These are phyloP conservation scores for Ordospora pajunii DNA, from an alignment of 371 early-diverging fungal species.

Conservation along the genomic window DNA sequence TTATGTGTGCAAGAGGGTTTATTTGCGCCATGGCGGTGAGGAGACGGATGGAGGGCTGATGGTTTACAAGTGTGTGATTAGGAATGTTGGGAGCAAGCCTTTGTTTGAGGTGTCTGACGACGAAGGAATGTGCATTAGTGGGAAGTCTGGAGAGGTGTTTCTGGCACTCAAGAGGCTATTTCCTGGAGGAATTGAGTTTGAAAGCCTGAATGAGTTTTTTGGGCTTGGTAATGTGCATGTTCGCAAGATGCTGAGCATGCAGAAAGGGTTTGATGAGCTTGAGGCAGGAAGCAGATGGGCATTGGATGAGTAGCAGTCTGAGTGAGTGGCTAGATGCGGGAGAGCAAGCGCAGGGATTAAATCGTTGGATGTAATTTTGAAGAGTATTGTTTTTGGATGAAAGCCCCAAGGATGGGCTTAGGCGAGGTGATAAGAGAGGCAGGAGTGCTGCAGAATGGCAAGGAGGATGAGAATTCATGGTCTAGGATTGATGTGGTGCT, in stretches of 20 bases:
- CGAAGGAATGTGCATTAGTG: neutral
- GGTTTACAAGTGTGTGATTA: neutral
- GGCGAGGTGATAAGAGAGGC: slow-evolving; percentile 14
- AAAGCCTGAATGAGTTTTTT: neutral
- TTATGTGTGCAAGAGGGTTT: neutral
- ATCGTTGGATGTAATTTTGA: neutral
- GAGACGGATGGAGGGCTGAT: too few species aligned
- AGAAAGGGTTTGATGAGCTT: neutral
- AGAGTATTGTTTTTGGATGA: neutral
- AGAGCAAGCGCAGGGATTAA: neutral
- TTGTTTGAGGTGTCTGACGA: neutral
- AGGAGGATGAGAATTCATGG: slow-evolving; percentile 54
- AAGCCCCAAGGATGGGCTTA: slow-evolving; percentile 2
- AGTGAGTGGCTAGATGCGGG: neutral
- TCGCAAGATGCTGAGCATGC: neutral
- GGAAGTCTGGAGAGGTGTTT: slow-evolving; percentile 2
- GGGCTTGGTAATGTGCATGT: neutral
- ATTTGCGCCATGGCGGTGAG: neutral
- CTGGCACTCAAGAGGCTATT: neutral
- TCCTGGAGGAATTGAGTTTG: neutral
- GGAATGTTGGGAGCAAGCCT: slow-evolving; percentile 11
- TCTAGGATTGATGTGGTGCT: slow-evolving; percentile 30
- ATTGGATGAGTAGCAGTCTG: neutral
- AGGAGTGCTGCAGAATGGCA: neutral
- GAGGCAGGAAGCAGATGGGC: neutral